Evolutionary conservation across 768 basidiomycete species (phyloP).

Genomic region (button mushroom (Agaricus bisporus)): DNA sequence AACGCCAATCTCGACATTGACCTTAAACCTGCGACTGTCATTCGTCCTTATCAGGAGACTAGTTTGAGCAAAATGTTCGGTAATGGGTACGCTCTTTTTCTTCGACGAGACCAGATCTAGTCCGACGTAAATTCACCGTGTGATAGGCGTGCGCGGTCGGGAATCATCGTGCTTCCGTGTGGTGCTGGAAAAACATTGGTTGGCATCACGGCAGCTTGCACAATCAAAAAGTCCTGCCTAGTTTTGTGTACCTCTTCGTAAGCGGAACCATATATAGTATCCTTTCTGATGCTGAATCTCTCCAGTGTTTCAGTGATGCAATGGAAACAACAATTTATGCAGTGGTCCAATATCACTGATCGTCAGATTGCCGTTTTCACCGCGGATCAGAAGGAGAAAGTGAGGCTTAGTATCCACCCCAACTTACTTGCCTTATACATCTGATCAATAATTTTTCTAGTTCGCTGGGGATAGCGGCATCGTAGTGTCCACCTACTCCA

Average conservation of each 20-base stretch:
- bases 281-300: conserved; percentile 9
- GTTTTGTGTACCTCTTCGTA: conserved; percentile 97
- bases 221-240: conserved; percentile 97
- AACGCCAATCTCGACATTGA: conserved; percentile 98
- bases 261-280: conserved; percentile 25
- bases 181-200: conserved; percentile 99
- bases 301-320: conserved; percentile 90
- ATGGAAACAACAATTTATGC: conserved; percentile 98
- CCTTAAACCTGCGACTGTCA: conserved; percentile 94
- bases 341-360: conserved; percentile 98
- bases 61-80: conserved; percentile 99
- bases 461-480: conserved; percentile 97
- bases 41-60: conserved; percentile 98
- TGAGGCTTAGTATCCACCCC: conserved; percentile 20
- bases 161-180: conserved; percentile 97
- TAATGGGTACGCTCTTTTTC: conserved; percentile 63
- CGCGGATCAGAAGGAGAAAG: conserved; percentile 96
- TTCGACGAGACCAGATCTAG: conserved; percentile 7
- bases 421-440: neutral
- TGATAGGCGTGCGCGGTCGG: conserved; percentile 86
- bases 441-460: conserved; percentile 32
- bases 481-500: conserved; percentile 97
- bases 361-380: conserved; percentile 97
- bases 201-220: conserved; percentile 99
- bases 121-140: neutral